Evolutionary conservation across 164 flowering plant genomes (phyloP).

Genomic region (Umbilicus rupestris): DNA sequence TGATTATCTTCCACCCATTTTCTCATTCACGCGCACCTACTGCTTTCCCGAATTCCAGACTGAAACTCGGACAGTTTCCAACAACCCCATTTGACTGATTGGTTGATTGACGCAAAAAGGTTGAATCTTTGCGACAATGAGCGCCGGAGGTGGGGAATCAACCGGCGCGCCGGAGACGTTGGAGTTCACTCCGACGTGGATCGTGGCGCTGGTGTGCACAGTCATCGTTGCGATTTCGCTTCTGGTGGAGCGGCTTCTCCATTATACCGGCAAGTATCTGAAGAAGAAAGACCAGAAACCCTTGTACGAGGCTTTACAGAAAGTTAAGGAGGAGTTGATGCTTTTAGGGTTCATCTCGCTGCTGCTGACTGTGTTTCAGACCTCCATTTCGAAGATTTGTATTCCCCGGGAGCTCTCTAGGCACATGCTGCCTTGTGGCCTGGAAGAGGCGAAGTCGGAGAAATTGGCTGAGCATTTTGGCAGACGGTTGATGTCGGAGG

Average conservation of each 20-base stretch:
- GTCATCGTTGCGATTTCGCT: slow-evolving; percentile 69
- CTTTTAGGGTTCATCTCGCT: slow-evolving; percentile 87
- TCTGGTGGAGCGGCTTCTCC: slow-evolving; percentile 55
- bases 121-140: background rate
- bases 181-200: slow-evolving; percentile 86
- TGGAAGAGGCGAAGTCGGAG: background rate
- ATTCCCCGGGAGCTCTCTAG: slow-evolving; percentile 21
- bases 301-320: slow-evolving; percentile 51
- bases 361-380: slow-evolving; percentile 64
- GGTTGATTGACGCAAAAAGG: background rate
- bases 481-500: background rate
- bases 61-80: too few relatives aligned
- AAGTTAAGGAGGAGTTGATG: slow-evolving; percentile 86
- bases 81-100: background rate
- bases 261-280: slow-evolving; percentile 41
- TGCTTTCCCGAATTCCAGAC: too few relatives aligned
- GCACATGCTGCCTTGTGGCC: slow-evolving; percentile 58
- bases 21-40: background rate
- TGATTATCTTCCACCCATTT: background rate
- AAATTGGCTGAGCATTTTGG: background rate
- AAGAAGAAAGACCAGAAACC: slow-evolving; percentile 35
- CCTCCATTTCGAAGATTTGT: slow-evolving; percentile 45
- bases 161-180: slow-evolving; percentile 24
- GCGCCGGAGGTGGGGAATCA: background rate
- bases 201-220: slow-evolving; percentile 70